Conservation (phyloP, 306 rosid genomes). For the Styphnolobium japonicum region DNA sequence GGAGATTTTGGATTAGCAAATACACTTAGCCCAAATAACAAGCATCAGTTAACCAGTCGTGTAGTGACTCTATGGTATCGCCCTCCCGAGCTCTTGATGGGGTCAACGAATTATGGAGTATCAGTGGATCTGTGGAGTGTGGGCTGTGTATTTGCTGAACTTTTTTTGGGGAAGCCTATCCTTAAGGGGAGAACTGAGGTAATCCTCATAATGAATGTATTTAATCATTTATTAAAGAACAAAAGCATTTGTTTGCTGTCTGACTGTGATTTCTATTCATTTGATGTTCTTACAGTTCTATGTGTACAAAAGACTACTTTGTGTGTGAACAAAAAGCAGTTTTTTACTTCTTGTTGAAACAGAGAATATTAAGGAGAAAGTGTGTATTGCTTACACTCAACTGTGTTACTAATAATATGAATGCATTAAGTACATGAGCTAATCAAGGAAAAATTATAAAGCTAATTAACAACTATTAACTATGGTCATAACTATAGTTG, state of each 20-base stretch:
- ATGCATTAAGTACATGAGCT: no score
- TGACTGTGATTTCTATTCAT: neutral
- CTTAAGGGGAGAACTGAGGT: conserved; percentile 99
- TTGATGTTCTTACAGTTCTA: neutral
- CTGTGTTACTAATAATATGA: no score
- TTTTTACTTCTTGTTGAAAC: no score
- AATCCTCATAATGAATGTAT: conserved; percentile 9
- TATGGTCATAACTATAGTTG: no score
- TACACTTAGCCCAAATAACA: conserved; percentile 50
- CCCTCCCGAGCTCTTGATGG: conserved; percentile 98
- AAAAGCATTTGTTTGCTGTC: neutral
- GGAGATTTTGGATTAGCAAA: conserved; percentile 98
- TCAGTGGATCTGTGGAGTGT: conserved; percentile 96
- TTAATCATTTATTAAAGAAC: neutral
- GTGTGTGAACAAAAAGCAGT: neutral
- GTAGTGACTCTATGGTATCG: conserved; percentile 98
- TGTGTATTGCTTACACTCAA: no score
- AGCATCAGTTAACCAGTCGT: conserved; percentile 76
- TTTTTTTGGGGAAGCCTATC: conserved; percentile 70
- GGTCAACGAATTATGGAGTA: conserved; percentile 79
- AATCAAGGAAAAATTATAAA: no score
- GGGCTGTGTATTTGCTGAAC: conserved; percentile 95
- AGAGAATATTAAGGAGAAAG: no score
- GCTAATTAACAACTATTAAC: no score
- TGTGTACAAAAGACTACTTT: neutral